These are phyloP conservation scores for Cucumis cinereus DNA, from an alignment of 306 rosid species.

Conservation along the genomic window DNA sequence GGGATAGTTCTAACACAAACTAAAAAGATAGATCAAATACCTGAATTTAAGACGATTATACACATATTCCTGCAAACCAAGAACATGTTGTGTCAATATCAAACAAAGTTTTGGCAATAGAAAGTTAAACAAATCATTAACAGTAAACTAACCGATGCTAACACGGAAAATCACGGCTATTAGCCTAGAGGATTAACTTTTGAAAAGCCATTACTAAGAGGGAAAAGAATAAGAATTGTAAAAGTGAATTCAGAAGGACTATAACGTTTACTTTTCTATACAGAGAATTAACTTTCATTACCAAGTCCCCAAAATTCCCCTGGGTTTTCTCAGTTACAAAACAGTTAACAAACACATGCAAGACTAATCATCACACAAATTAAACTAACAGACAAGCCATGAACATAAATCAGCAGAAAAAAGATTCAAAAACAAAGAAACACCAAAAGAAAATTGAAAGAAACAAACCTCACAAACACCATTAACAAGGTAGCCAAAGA, in stretches of 20 bases:
- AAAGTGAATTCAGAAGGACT: neutral
- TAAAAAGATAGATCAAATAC: constrained; percentile 9
- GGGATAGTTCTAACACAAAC: neutral
- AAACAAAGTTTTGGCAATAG: neutral
- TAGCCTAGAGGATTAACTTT: neutral
- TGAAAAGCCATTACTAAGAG: neutral
- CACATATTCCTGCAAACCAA: constrained; percentile 36
- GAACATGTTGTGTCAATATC: neutral
- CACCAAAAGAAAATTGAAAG: neutral
- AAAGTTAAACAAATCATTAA: neutral
- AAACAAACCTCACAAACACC: constrained; percentile 51
- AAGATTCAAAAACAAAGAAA: neutral
- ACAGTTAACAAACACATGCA: neutral
- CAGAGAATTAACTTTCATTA: neutral
- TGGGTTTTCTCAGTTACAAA: neutral
- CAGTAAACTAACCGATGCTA: neutral
- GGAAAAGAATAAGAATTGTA: neutral
- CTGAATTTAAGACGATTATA: constrained; percentile 53
- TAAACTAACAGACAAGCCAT: neutral
- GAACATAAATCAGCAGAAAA: neutral
- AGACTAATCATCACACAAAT: neutral
- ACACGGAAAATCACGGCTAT: neutral
- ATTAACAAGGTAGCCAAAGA: constrained; percentile 53
- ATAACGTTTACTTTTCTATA: neutral
- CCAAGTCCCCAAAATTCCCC: neutral